Percentiles rank a stretch among this genome's conserved stretches.
Conservation (phyloP, 2,329 filamentous ascomycete species). For the Pseudophaeomoniella oleicola region DNA sequence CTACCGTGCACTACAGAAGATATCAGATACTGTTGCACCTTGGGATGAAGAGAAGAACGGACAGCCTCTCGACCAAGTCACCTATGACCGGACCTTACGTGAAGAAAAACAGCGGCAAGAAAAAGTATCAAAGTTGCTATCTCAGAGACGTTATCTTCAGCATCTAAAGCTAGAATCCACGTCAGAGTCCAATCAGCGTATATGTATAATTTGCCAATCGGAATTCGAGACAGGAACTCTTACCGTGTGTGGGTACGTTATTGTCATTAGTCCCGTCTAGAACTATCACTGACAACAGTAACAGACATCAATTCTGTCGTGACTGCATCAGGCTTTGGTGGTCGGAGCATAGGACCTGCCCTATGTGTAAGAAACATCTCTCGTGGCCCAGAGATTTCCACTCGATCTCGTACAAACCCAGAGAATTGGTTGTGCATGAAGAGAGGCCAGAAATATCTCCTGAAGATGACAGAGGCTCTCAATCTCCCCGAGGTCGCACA, state of each 20-base stretch:
- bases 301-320: slow-evolving; percentile 84
- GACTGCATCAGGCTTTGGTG: slow-evolving; percentile 76
- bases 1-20: slow-evolving; percentile 74
- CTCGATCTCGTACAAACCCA: slow-evolving; percentile 70
- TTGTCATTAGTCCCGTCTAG: too few relatives aligned
- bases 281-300: too few relatives aligned
- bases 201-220: slow-evolving; percentile 77
- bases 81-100: slow-evolving; percentile 26
- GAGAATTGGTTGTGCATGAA: slow-evolving; percentile 54
- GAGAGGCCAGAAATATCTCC: slow-evolving; percentile 20
- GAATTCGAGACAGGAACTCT: slow-evolving; percentile 64
- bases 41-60: slow-evolving; percentile 50
- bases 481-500: neutral
- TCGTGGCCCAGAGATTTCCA: slow-evolving; percentile 52
- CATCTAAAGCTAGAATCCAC: slow-evolving; percentile 48
- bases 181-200: slow-evolving; percentile 43
- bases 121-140: slow-evolving; percentile 47
- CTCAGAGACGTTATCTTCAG: slow-evolving; percentile 64
- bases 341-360: slow-evolving; percentile 58
- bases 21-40: slow-evolving; percentile 76
- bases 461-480: neutral
- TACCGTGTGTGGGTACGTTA: slow-evolving; percentile 82
- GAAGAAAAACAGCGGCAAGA: slow-evolving; percentile 38
- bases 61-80: slow-evolving; percentile 36
- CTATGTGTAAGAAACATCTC: slow-evolving; percentile 64